These are phyloP conservation scores for Yueomyces sp. DNA, from an alignment of 1,139 yeast genomes.

Conservation along the genomic window DNA sequence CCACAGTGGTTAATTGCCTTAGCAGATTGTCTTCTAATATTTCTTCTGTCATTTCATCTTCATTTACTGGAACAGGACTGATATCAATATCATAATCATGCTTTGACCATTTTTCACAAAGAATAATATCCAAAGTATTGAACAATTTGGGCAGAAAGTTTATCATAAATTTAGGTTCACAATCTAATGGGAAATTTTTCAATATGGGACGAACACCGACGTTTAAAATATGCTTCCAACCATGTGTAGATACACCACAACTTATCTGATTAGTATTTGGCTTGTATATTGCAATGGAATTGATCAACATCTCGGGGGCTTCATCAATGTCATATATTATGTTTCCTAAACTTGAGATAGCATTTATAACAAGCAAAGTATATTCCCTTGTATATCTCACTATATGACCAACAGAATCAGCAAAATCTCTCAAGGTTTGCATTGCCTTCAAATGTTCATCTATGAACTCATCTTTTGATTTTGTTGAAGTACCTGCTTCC, in stretches of 20 bases:
- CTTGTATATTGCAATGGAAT: slow-evolving; percentile 28
- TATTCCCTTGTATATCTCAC: slow-evolving; percentile 92
- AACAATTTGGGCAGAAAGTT: slow-evolving; percentile 70
- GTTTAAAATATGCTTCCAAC: slow-evolving; percentile 95
- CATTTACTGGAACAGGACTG: slow-evolving; percentile 32
- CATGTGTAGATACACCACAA: slow-evolving; percentile 77
- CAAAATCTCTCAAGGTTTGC: slow-evolving; percentile 86
- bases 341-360: slow-evolving; percentile 81
- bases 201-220: slow-evolving; percentile 77
- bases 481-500: slow-evolving; percentile 96
- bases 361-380: slow-evolving; percentile 80
- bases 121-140: slow-evolving; percentile 54
- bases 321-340: slow-evolving; percentile 80
- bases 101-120: slow-evolving; percentile 66
- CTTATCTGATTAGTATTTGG: slow-evolving; percentile 70
- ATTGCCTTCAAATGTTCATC: slow-evolving; percentile 93
- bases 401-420: slow-evolving; percentile 96
- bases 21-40: slow-evolving; percentile 96
- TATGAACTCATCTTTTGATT: slow-evolving; percentile 85
- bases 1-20: slow-evolving; percentile 85
- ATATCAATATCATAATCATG: slow-evolving; percentile 60
- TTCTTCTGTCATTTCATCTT: slow-evolving; percentile 84
- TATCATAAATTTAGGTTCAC: slow-evolving; percentile 56
- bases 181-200: slow-evolving; percentile 72
- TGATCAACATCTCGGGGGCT: slow-evolving; percentile 63